Base-by-base conservation (phyloP, 305 asterid genomes). In the Petunia hybrid region DNA sequence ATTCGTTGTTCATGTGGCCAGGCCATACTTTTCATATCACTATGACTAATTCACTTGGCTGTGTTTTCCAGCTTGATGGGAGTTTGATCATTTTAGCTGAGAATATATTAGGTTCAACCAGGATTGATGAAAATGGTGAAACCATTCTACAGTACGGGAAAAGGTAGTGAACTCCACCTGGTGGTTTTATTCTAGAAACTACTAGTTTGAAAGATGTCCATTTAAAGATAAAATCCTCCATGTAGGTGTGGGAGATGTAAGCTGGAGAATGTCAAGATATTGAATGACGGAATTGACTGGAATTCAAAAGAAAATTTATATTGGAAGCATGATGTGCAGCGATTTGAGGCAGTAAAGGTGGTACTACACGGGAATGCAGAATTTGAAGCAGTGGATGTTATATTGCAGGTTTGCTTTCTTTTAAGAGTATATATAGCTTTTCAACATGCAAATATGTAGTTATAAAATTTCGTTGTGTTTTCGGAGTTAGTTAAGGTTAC, bases 281-380 rank as follows among this genome's bases (percentile, higher is more conserved):
- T 87, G 83, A 97, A 97, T 84, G 90, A 84, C 57, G 99, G 99
- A 82, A 89, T 97, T 89, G 85, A 97, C 86, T 94, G 99, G 99
- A 88, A 88, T 80, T 91, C 94, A 31, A 86, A 81, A 80, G 91
- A 88, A 76, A 97, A 94, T 87, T 67, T 87, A 57, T 97, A 93
- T 85, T 97, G 99, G 99, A 94, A 94, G 92, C 99, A 97, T 84
- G 95, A 91, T 82, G 95, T 97, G 85, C 89, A 89, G 78, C 94
- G 98, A 79, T 84, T 88, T 81, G 97, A 94, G 94, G 85, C 93
- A 82, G 85, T 94, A 77, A 92, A 91, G 87, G 91, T 97, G 62
- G 81, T 94, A 75, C 88, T 97, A 78, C 97, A 92, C 84, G 99
- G 99, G 87, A 97, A 97, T 89, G 98, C 99, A 36, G 99, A 97